Evolutionary conservation across 2,329 filamentous ascomycete species (phyloP).

Genomic region (Fusarium citri): DNA sequence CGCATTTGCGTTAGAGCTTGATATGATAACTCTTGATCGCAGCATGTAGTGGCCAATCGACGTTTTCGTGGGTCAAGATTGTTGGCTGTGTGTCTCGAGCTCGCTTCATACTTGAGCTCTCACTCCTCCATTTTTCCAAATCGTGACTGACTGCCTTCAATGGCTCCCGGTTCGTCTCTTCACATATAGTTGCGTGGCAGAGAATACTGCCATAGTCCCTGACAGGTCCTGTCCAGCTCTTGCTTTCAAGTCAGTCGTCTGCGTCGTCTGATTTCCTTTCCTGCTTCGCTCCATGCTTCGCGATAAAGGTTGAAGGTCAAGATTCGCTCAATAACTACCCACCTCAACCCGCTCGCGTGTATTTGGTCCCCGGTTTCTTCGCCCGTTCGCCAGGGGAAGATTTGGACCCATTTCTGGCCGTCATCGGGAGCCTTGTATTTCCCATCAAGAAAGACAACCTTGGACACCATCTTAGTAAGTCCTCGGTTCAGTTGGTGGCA

Average conservation of each 20-base stretch:
- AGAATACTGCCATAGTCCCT: neutral
- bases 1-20: neutral
- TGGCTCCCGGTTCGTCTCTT: neutral
- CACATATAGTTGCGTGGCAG: neutral
- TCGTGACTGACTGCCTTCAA: neutral
- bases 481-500: conserved; percentile 53
- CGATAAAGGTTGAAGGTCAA: conserved; percentile 53
- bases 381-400: conserved; percentile 50
- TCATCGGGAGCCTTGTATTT: conserved; percentile 46
- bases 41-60: neutral
- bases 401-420: conserved; percentile 48
- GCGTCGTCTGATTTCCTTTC: conserved; percentile 39
- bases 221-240: neutral
- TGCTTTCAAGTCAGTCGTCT: conserved; percentile 17
- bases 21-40: neutral
- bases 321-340: conserved; percentile 54
- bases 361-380: conserved; percentile 43
- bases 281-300: conserved; percentile 49
- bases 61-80: neutral
- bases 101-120: neutral
- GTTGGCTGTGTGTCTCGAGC: neutral
- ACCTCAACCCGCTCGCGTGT: conserved; percentile 52
- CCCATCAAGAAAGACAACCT: conserved; percentile 53
- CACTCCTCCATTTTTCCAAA: neutral
- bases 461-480: conserved; percentile 54